Evolutionary conservation across 305 asterid species (phyloP).

Genomic region (Fraxinus dipetala): DNA sequence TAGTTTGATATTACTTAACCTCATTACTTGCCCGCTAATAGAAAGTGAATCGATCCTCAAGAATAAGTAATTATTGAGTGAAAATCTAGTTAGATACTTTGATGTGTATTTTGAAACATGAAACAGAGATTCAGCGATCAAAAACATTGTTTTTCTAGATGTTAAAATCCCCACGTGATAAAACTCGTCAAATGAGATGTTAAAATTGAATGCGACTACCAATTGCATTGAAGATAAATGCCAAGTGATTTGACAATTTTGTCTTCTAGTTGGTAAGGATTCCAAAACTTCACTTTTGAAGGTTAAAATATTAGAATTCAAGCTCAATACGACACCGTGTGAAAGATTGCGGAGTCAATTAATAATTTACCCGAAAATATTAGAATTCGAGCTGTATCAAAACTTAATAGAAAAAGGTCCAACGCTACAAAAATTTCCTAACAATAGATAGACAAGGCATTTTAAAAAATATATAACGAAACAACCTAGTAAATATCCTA

Average conservation of each 20-base stretch:
- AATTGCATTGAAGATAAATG: not conserved
- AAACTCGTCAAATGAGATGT: not conserved
- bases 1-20: not conserved
- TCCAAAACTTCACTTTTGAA: not conserved
- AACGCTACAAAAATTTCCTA: not conserved
- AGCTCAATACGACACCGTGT: not conserved
- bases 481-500: not conserved
- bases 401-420: not conserved
- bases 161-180: not conserved
- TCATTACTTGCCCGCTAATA: not conserved
- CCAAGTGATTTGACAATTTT: not conserved
- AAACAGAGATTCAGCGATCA: not conserved
- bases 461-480: constrained; percentile 1
- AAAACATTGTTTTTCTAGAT: not conserved
- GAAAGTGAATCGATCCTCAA: not conserved
- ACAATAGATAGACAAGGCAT: not conserved
- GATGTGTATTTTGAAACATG: not conserved
- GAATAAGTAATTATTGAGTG: not conserved
- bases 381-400: not conserved
- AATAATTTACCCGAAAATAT: not conserved
- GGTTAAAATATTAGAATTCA: not conserved
- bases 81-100: not conserved
- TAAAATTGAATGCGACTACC: not conserved
- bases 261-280: not conserved
- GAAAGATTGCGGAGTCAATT: not conserved